Evolutionary conservation across 2,329 filamentous ascomycete species (phyloP), one percentile per base, ranked within the genome.

Genomic region (Thelonectria olida): DNA sequence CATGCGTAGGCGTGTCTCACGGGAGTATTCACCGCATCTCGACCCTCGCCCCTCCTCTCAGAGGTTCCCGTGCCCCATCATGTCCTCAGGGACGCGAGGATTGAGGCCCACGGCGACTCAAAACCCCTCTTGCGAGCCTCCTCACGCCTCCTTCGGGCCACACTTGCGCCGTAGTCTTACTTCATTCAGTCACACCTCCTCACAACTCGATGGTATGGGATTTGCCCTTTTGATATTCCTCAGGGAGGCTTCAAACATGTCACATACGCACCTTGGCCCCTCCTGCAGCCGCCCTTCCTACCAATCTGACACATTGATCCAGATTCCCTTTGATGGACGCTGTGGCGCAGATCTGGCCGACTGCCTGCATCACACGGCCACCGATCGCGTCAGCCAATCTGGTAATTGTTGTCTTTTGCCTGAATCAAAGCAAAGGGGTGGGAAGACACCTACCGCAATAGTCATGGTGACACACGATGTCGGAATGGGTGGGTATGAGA

Each of bases 331-430:
- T 79, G 82, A 96, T 88, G 65, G 87, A 91, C 63, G 89, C 84
- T 60, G 92, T 96, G 36, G 93, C 94, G 79, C 93, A 94, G 78
- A 97, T 88, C 79, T 97, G 95, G 31, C 93, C 94, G 45, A 97
- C 84, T 67, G 93, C 93, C 93, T 96, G 27, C 34, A 44, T 34
- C 44, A 17, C 54, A 54, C 27, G 25, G 28, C 57, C 50, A 42
- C 31, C 44, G 39, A 25, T 28, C 44, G n/a, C 17, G 57, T 60
- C 44, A 60, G 57, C 57, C n/a, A 54, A 42, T 54, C 25, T 49
- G 10, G 36, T n/a, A 50, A n/a, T 49, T 47, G 17, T 31, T 34
- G n/a, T 36, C 44, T 45, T 25, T 31, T 27, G n/a, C 23, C 38
- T 31, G 47, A 7, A 22, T 60, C 15, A 54, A 39, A 47, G 54